Evolutionary conservation across 1,139 yeast genomes (phyloP), one percentile per base, ranked within the genome.

Genomic region (Yarrowia galli): DNA sequence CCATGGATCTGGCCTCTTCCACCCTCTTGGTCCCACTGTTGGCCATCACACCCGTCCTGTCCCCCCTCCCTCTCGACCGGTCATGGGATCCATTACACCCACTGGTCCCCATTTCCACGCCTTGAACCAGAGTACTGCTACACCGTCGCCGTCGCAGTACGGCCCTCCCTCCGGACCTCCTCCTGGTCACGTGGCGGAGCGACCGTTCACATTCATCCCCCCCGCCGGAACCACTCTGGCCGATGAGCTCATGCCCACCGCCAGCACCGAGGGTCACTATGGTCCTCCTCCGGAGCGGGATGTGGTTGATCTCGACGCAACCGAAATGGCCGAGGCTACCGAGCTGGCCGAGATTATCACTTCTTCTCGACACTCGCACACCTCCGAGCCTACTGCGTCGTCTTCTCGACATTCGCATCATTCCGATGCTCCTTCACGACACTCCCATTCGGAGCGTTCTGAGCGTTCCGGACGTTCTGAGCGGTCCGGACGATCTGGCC

Each of bases 181-280:
- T 42, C 64, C 64, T 3, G 48, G 48, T 7, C 64, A 56, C 15
- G 18, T 56, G 38, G 28, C 16, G 2, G 51, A 42, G 42, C 49
- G 51, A 0, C 51, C 6, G 32, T 58, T 43, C 22, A 32, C 64
- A 25, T 56, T 23, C 64, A 58, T 58, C 15, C 64, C 64, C 3
- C 64, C 64, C 20, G 64, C 64, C 15, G 64, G 64, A 12, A 43
- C 64, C 12, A 46, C 40, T 25, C 38, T 58, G 15, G 40, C 64
- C 23, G 64, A 58, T 18, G 61, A 40, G 46, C 46, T 48, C 36
- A 48, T 48, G 53, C 53, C 53, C 53, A 48, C 51, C 9, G 53
- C 48, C 18, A 28, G 20, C 8, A 32, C 13, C 51, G 40, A 54
- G 61, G 61, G 61, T 3, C 46, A 38, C 36, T 54, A 54, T 18